Percentiles rank a stretch among this genome's conserved stretches.
Conservation (phyloP, 768 basidiomycete genomes). For the Rhodotorula babjevae region DNA sequence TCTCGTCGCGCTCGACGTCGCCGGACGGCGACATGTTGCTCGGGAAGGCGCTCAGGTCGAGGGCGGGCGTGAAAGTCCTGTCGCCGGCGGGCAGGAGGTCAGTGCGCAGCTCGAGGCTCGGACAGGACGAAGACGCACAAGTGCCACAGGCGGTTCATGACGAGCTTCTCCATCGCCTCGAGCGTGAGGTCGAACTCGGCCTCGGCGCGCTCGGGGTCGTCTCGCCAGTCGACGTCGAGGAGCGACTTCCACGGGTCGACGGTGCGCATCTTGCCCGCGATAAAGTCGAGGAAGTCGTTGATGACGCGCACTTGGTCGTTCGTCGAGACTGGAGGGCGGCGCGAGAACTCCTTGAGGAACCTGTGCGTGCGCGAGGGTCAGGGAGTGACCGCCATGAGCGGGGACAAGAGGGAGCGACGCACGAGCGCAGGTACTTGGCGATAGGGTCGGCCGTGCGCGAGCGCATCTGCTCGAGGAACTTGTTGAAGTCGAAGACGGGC, state of each 20-base stretch:
- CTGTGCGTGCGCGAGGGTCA: constrained; percentile 49
- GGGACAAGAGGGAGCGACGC: constrained; percentile 47
- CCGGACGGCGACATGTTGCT: constrained; percentile 66
- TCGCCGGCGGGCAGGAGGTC: background rate
- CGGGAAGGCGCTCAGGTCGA: constrained; percentile 53
- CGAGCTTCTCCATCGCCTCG: constrained; percentile 99
- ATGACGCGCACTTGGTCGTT: constrained; percentile 92
- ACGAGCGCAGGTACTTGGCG: constrained; percentile 93
- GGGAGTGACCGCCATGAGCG: background rate
- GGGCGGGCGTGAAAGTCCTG: constrained; percentile 88
- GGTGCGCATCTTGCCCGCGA: constrained; percentile 77
- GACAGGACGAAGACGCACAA: constrained; percentile 59
- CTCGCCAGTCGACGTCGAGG: constrained; percentile 51
- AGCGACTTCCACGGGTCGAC: constrained; percentile 56
- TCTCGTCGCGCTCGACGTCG: constrained; percentile 91
- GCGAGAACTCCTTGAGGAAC: constrained; percentile 78
- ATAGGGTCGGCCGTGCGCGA: constrained; percentile 79
- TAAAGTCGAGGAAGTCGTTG: constrained; percentile 91
- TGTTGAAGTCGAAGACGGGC: constrained; percentile 76
- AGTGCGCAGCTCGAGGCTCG: background rate
- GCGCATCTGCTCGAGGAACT: constrained; percentile 93
- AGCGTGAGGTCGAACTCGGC: constrained; percentile 90
- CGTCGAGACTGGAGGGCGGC: constrained; percentile 49
- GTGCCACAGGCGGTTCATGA: constrained; percentile 96
- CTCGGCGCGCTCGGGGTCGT: constrained; percentile 54